A percentile compares a stretch with the other conserved stretches of the same genome.
These are phyloP conservation scores for Pichia nakasei DNA, from an alignment of 805 yeast genomes.

Conservation along the genomic window DNA sequence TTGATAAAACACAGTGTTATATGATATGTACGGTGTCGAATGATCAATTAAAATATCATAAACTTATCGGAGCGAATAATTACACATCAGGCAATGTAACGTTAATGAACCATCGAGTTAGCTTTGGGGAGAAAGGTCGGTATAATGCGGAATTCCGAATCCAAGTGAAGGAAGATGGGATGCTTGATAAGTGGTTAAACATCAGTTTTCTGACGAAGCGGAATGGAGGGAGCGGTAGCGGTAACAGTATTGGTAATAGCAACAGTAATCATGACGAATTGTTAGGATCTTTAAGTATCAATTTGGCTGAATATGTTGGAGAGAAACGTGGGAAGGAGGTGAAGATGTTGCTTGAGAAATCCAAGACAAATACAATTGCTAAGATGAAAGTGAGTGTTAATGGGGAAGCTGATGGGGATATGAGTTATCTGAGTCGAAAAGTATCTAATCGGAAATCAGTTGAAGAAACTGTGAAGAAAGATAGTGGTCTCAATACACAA, in stretches of 20 bases:
- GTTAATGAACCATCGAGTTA: conserved; percentile 39
- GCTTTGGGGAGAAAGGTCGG: conserved; percentile 29
- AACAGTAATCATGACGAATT: conserved; percentile 32
- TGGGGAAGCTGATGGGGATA: conserved; percentile 7
- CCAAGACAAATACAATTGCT: conserved; percentile 77
- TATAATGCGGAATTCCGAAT: conserved; percentile 30
- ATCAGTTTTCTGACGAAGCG: conserved; percentile 30
- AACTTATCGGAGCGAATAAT: conserved; percentile 12
- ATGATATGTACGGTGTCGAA: conserved; percentile 33
- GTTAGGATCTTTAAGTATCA: conserved; percentile 60
- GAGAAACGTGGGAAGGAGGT: conserved; percentile 35
- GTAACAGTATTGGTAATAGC: too few species aligned
- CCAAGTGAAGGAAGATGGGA: conserved; percentile 27
- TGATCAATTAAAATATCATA: conserved; percentile 11
- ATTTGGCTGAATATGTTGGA: conserved; percentile 65
- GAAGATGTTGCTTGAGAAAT: conserved; percentile 51
- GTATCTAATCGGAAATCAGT: too few species aligned
- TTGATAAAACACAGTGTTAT: conserved; percentile 51
- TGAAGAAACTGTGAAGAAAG: too few species aligned
- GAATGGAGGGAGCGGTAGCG: too few species aligned
- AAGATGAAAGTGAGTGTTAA: conserved; percentile 40
- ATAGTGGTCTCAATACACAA: conserved; percentile 1
- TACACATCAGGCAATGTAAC: conserved; percentile 29
- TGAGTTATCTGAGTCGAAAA: too few species aligned
- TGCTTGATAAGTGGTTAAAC: conserved; percentile 35